A percentile compares a stretch with the other conserved stretches of the same genome.
Conservation (phyloP, 2,329 filamentous ascomycete species). For the Penicillium sp. region DNA sequence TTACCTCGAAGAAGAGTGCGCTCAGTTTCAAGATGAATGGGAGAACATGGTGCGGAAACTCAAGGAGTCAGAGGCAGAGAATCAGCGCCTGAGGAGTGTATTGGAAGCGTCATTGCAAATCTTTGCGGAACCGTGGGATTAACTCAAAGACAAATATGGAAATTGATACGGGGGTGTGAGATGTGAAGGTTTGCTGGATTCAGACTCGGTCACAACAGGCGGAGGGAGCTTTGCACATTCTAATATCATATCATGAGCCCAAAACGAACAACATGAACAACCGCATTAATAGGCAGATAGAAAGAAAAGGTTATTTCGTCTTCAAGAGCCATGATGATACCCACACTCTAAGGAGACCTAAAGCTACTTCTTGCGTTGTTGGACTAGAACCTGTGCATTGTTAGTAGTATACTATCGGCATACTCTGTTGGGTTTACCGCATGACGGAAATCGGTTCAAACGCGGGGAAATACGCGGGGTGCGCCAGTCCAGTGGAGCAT, state of each 20-base stretch:
- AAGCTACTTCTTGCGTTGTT: neutral
- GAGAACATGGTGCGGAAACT: neutral
- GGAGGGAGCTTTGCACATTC: neutral
- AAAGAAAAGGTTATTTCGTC: neutral
- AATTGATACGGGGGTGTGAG: neutral
- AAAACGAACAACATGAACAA: neutral
- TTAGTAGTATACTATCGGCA: neutral
- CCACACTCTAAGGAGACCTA: neutral
- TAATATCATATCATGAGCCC: neutral
- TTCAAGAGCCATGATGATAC: neutral
- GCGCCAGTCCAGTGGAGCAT: neutral
- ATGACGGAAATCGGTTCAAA: neutral
- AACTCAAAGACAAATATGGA: neutral
- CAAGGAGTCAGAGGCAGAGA: conserved; percentile 1
- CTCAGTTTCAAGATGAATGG: neutral
- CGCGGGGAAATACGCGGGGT: neutral
- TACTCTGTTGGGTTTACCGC: neutral
- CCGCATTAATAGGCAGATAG: neutral
- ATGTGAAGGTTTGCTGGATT: neutral
- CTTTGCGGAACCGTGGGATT: neutral
- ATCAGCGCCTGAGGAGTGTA: neutral
- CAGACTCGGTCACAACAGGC: neutral
- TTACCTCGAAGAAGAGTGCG: neutral
- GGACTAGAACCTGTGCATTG: neutral
- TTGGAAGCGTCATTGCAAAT: conserved; percentile 1